These are phyloP conservation scores for Arbutus unedo DNA, from an alignment of 148 eudicot genomes.

Conservation along the genomic window DNA sequence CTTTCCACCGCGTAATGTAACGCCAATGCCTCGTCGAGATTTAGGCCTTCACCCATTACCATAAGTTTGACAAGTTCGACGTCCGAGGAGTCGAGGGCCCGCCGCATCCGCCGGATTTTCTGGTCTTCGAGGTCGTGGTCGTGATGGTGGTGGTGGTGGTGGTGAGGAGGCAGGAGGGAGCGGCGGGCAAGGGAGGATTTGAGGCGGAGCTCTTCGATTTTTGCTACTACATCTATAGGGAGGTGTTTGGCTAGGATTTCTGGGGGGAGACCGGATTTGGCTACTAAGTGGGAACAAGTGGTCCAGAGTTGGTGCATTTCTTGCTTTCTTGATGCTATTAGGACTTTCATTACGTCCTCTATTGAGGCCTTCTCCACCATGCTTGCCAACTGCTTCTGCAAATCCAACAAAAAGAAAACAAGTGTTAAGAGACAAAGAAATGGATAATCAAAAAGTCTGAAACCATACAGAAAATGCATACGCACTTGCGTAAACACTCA, in stretches of 20 bases:
- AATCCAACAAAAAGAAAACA: not conserved
- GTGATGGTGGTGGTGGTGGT: constrained; percentile 44
- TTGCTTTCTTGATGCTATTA: constrained; percentile 88
- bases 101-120: constrained; percentile 79
- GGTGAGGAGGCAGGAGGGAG: constrained; percentile 50
- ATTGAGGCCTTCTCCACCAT: constrained; percentile 98
- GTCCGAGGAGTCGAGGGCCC: constrained; percentile 90
- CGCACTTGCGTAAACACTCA: too few species aligned
- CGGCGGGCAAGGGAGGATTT: constrained; percentile 60
- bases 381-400: constrained; percentile 82
- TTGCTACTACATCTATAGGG: constrained; percentile 71
- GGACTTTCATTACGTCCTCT: constrained; percentile 94
- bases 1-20: constrained; percentile 82
- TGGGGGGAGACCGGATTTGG: constrained; percentile 85
- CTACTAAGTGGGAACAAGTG: constrained; percentile 81
- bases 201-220: constrained; percentile 82
- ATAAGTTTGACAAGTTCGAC: constrained; percentile 91
- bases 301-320: constrained; percentile 95
- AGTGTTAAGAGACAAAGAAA: not conserved
- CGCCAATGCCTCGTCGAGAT: constrained; percentile 81
- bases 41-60: constrained; percentile 97
- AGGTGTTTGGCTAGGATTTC: constrained; percentile 92
- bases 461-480: too few species aligned
- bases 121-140: constrained; percentile 63
- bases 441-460: too few species aligned